phyloP scores from a whole-genome alignment of 768 basidiomycete genomes.

The Roridomyces roridus region DNA sequence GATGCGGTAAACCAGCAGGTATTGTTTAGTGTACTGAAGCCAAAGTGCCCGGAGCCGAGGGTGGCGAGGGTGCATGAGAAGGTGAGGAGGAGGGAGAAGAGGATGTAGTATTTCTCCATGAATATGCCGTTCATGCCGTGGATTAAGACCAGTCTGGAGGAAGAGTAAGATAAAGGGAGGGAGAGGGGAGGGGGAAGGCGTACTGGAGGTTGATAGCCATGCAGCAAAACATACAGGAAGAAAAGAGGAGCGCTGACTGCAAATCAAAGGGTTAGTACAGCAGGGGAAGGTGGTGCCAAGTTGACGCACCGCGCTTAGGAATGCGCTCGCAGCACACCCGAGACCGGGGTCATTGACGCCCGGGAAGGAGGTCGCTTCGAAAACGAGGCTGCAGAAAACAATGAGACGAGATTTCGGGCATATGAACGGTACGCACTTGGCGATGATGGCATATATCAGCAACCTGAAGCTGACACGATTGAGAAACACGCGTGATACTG shows the following conservation, averaged over 20 bases:
- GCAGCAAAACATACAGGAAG: constrained; percentile 2
- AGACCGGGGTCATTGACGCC: not conserved
- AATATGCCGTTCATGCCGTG: not conserved
- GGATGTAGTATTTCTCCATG: constrained; percentile 7
- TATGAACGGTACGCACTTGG: not conserved
- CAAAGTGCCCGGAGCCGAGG: not conserved
- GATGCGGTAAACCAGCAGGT: not conserved
- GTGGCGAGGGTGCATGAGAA: not conserved
- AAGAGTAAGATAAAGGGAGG: not conserved
- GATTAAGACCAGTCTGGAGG: not conserved
- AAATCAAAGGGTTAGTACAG: not conserved
- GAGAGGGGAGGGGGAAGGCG: too few relatives aligned
- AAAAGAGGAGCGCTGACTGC: not conserved
- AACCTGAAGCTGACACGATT: constrained; percentile 10
- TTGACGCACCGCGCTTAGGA: not conserved
- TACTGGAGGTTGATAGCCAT: constrained; percentile 10
- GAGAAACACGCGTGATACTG: not conserved
- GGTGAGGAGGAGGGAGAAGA: not conserved
- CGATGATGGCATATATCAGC: not conserved
- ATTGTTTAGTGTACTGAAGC: not conserved
- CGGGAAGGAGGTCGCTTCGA: not conserved
- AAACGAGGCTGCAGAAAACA: not conserved
- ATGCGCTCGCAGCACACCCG: not conserved
- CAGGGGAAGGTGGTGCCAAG: not conserved
- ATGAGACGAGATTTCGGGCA: not conserved